Evolutionary conservation across 2,329 filamentous ascomycete species (phyloP), one percentile per base, ranked within the genome.

Genomic region (Colletotrichum sp.): DNA sequence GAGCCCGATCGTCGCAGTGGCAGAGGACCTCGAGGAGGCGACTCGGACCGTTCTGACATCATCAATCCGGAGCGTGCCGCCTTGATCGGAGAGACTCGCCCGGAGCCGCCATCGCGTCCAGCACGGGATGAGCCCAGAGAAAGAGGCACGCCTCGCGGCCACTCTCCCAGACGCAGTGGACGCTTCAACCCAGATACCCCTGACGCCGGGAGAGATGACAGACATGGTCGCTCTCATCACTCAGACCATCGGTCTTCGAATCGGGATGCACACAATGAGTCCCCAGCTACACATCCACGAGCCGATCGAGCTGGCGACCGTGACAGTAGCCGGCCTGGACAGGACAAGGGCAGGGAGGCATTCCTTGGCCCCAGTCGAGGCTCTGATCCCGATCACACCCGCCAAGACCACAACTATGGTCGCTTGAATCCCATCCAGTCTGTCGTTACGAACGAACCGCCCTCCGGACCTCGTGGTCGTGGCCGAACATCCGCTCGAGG

Each of bases 331-430:
- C 85, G 89, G 67, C 82, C 74, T 21, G 75, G 77, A 58, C 76
- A 74, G 48, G 87, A 88, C 8, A 88, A 88, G 77, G 77, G 83
- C 21, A 84, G 87, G 38, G 87, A 90, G 12, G 72, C 80, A 73
- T 90, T 85, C 80, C 86, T 82, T 78, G 84, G 74, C 10, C 65
- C 74, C 7, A 36, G 79, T 55, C 85, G 85, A 28, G 86, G 86
- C 52, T 81, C 83, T 3, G 91, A 92, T 34, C 78, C 84, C 5
- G 90, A 92, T 61, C 88, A 90, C 78, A 86, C 87, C 48, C 85
- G 88, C 76, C 89, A 92, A 78, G 92, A 93, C 81, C 89, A 90
- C 18, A 92, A 90, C 72, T 93, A 93, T 79, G 92, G 92, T 32
- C 90, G 92, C 3, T 85, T 93, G 64, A 93, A 91, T 77, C 84